Base-by-base conservation (phyloP, 1,284 basidiomycete species). In the Malassezia dermatis region DNA sequence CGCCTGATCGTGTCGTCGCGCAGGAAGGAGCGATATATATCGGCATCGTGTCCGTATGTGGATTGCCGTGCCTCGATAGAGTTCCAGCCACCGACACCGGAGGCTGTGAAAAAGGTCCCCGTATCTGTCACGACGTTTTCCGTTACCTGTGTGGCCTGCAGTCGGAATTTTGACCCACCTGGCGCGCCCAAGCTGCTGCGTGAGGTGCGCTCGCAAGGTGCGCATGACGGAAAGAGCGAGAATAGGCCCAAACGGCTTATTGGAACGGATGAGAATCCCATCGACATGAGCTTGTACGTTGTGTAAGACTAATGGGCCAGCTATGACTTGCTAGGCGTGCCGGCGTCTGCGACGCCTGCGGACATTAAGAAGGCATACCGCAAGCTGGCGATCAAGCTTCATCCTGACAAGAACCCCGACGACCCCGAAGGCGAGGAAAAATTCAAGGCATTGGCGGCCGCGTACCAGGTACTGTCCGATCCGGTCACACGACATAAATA, bases 361-460 rank as follows among this genome's bases (percentile, higher is more conserved):
- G 88, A 93, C 56, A 83, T 98, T 74, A 96, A 96, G 79, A 94
- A 90, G 76, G 88, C 93, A 2, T 98, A 98, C 77, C 82, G 90
- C 47, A 83, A 91, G 17, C 79, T 94, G 49, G 93, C 93, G 2
- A 94, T 95, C 77, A 93, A 93, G 76, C 84, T 79, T 41, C 79
- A 80, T 64, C 80, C 80, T 1, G 80, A 81, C 63, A 80, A 96
- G 81, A 96, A 96, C 72, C 86, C 86, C 0, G 85, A 89, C 69
- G 89, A 96, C 76, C 89, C 89, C 0, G 80, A 84, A 53, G 91
- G 89, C 0, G 89, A 88, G 75, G 91, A 94, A 65, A 79, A 78
- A 65, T 81, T 82, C 71, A 75, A 75, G 75, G 43, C 56, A 17
- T 59, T 72, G 8, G 70, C 67, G 81, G 88, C 77, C 85, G 89